Evolutionary conservation across 768 basidiomycete species (phyloP).

Genomic region (Phanerochaete carnosa): DNA sequence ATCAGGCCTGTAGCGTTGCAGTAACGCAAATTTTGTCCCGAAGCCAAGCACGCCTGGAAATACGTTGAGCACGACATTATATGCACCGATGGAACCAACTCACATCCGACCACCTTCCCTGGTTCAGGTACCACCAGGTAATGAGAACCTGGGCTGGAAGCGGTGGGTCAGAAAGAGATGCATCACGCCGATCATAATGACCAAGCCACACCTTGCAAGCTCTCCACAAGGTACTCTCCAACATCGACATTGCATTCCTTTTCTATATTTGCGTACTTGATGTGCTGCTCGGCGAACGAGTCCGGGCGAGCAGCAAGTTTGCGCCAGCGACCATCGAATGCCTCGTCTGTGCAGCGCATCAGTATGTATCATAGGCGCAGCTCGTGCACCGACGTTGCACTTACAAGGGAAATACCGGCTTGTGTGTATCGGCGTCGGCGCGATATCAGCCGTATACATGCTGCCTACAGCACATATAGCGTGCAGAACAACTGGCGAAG

Average conservation of each 20-base stretch:
- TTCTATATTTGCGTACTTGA: constrained; percentile 48
- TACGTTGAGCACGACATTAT: neutral
- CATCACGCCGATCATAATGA: neutral
- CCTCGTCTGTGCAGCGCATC: constrained; percentile 38
- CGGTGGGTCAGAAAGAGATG: constrained; percentile 32
- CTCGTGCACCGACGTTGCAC: neutral
- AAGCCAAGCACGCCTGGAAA: constrained; percentile 10
- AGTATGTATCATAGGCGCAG: neutral
- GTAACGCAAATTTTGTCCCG: constrained; percentile 52
- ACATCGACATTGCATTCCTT: constrained; percentile 45
- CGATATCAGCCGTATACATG: constrained; percentile 68
- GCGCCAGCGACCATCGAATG: constrained; percentile 47
- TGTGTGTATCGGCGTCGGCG: constrained; percentile 26
- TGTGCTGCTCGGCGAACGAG: constrained; percentile 67
- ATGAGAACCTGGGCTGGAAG: neutral
- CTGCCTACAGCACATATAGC: constrained; percentile 83
- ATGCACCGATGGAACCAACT: neutral
- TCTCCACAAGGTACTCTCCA: constrained; percentile 55
- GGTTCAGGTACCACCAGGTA: neutral
- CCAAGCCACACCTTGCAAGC: constrained; percentile 53
- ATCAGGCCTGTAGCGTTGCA: constrained; percentile 60
- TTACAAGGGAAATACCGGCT: constrained; percentile 5
- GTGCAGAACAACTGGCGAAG: constrained; percentile 67
- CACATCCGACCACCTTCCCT: constrained; percentile 57
- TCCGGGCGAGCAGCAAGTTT: constrained; percentile 45